Evolutionary conservation across 1,284 basidiomycete species (phyloP), one percentile per base, ranked within the genome.

Genomic region (Pisolithus thermaeus): DNA sequence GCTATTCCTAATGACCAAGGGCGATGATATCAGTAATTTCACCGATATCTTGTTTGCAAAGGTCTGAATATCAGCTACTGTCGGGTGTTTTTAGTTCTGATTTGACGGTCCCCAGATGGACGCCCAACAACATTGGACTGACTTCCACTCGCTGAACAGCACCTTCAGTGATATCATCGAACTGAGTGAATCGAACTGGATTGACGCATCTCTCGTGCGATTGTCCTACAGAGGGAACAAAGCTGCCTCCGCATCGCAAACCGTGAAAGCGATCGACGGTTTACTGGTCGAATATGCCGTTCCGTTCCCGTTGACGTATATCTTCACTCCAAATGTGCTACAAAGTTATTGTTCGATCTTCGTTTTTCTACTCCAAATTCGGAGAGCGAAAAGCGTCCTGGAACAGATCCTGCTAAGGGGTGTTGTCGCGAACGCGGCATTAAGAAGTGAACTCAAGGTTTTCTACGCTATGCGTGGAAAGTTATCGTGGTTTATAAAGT

Each of bases 401-500:
- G 88, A 90, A 58, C 70, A 79, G 42, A 84, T 88, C 25, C 67
- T 87, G 30, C 77, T 89, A 1, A 73, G 82, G 28, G 74, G 77
- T 27, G 73, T 71, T 5, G 60, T 69, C 4, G 65, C 62, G 14
- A 70, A 65, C 18, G 50, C 56, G 46, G 60, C 66, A 14, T 51
- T 71, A 49, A 69, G 62, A 38, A 68, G 69, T 25, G 80, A 82
- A 46, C 55, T 85, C 56, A 86, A 87, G 66, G 73, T 74, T 16
- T 80, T 91, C 58, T 87, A 89, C 65, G 81, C 81, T 0, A 77
- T 91, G 69, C 71, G 89, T 54, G 83, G 84, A 56, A 82, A 83
- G 51, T 60, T 92, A 50, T 82, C 80, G 47, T 94, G 91, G 91
- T 83, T 92, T 57, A 76, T 90, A 60, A 88, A 90, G 90, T 92